Base-by-base conservation (phyloP, 2,329 filamentous ascomycete species). In the Sarocladiaceae sp. region DNA sequence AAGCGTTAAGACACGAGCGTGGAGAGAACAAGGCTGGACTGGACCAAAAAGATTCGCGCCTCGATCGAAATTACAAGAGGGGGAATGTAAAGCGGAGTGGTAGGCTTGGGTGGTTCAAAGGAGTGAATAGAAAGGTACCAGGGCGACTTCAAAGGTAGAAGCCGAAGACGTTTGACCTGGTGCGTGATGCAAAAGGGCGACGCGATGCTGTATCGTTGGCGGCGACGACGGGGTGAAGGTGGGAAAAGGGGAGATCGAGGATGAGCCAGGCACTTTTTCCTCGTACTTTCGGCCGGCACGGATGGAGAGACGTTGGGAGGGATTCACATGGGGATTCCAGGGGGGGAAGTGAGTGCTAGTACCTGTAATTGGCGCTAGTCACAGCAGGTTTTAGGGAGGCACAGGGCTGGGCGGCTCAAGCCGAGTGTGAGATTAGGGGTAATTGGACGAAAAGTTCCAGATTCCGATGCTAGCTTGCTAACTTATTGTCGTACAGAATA, bases 1-100 rank as follows among this genome's bases (percentile, higher is more conserved):
- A 54, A 47, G 39, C 37, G 52, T 46, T 47, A 40, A 44, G 52
- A 57, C 42, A 54, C 49, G 37, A 22, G 48, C 52, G 51, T 52
- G 53, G 47, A 50, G 40, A 48, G 17, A 26, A 40, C 37, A 20
- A n/a, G 40, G 40, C 20, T 44, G 40, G 4, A 4, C 15, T 15
- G 17, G 13, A 26, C 22, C 35, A 12, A 37, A n/a, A 37, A 10
- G 7, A 22, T 10, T 13, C 37, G 40, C 40, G 40, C 22, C 40
- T 26, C 17, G 40, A 10, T 20, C 11, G 37, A 23, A 40, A 40
- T 40, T 40, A 44, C 40, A 44, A 28, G 40, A 44, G 28, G 40
- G 25, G 40, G 40, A 44, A 44, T 44, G 40, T n/a, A 44, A 44
- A 26, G 40, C 28, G 40, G 40, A 28, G 40, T n/a, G 20, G 23